Percentiles rank a stretch among this genome's conserved stretches.
Conservation (phyloP, 805 yeast genomes). For the Nakazawaea wickerhamii region DNA sequence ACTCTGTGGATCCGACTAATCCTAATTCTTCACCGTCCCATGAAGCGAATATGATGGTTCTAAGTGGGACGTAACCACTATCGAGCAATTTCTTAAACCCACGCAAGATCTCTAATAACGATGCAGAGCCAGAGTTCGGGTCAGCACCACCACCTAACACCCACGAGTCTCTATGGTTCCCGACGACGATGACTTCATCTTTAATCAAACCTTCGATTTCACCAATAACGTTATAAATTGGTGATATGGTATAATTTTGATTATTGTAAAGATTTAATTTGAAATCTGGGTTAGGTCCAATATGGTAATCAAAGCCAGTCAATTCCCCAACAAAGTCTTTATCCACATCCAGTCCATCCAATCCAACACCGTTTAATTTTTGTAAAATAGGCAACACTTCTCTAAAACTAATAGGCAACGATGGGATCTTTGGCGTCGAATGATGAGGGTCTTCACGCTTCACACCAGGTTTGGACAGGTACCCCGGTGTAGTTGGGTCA, state of each 20-base stretch:
- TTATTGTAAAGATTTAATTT: conserved; percentile 51
- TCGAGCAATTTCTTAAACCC: conserved; percentile 46
- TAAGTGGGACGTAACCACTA: conserved; percentile 65
- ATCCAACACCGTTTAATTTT: conserved; percentile 52
- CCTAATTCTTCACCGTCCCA: conserved; percentile 85
- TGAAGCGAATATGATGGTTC: conserved; percentile 64
- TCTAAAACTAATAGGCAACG: conserved; percentile 51
- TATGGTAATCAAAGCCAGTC: conserved; percentile 30
- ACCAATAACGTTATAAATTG: conserved; percentile 61
- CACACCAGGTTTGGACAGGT: conserved; percentile 37
- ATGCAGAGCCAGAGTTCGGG: conserved; percentile 73
- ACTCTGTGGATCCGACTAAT: conserved; percentile 72
- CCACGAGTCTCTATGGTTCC: conserved; percentile 83
- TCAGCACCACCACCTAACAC: conserved; percentile 74
- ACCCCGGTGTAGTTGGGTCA: conserved; percentile 64
- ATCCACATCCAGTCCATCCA: conserved; percentile 34
- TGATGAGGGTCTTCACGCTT: conserved; percentile 37
- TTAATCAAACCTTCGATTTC: conserved; percentile 47
- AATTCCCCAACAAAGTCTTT: conserved; percentile 26
- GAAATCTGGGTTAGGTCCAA: conserved; percentile 31
- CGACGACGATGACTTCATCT: conserved; percentile 56
- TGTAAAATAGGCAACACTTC: conserved; percentile 53
- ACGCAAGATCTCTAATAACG: conserved; percentile 56
- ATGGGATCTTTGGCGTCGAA: conserved; percentile 55
- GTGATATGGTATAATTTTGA: conserved; percentile 59